Percentiles rank a stretch among this genome's conserved stretches.
Evolutionary conservation across 2,329 filamentous ascomycete species (phyloP).

Genomic region (Fusarium nelsonii): DNA sequence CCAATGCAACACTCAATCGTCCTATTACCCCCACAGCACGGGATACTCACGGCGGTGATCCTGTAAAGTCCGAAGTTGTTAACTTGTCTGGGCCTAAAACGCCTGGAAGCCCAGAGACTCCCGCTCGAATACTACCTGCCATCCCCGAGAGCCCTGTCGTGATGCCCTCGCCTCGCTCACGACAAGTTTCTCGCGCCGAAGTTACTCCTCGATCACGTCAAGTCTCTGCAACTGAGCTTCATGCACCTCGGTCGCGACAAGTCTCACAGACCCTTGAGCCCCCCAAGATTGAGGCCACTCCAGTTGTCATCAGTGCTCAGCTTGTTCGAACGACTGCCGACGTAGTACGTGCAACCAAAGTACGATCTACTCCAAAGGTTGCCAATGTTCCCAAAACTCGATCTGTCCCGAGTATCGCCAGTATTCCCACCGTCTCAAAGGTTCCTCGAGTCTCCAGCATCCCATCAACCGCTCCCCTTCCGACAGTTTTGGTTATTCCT

Average conservation of each 20-base stretch:
- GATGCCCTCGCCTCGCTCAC: constrained; percentile 28
- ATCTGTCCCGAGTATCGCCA: background rate
- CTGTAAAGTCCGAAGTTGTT: constrained; percentile 10
- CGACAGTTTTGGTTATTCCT: constrained; percentile 6
- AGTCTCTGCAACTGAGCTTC: constrained; percentile 9
- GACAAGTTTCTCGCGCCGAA: constrained; percentile 29
- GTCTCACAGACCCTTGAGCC: constrained; percentile 30
- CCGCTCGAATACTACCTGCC: constrained; percentile 23
- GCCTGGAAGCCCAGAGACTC: constrained; percentile 21
- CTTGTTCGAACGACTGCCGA: constrained; percentile 1
- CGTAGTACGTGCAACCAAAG: constrained; percentile 15
- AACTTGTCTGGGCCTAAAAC: background rate
- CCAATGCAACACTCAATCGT: constrained; percentile 32
- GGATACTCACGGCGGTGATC: constrained; percentile 1
- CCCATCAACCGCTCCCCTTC: constrained; percentile 4
- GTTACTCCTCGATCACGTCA: constrained; percentile 30
- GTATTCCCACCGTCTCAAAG: constrained; percentile 1
- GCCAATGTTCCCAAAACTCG: constrained; percentile 4
- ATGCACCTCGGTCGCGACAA: constrained; percentile 19
- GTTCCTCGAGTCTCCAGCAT: background rate
- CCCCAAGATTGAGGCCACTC: constrained; percentile 12
- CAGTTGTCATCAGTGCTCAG: background rate
- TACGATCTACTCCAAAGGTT: constrained; percentile 2
- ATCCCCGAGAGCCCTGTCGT: constrained; percentile 37
- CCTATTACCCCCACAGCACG: constrained; percentile 28